These are phyloP conservation scores for Tinospora cordifolia DNA, from an alignment of 164 flowering plant genomes.

Conservation along the genomic window DNA sequence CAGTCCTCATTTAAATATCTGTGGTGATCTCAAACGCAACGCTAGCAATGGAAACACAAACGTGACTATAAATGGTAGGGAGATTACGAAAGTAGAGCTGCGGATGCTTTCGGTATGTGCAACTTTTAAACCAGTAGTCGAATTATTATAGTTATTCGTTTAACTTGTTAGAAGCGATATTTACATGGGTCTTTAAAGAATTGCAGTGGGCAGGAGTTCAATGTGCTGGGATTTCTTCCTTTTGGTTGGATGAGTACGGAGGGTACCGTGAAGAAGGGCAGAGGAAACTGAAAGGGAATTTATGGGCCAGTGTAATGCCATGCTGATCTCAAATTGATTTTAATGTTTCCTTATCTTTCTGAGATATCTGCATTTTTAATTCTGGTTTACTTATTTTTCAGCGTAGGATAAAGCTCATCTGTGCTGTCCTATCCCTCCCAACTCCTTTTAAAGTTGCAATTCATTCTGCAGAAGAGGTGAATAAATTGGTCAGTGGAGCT, in stretches of 20 bases:
- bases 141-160: background rate
- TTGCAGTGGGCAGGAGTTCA: slow-evolving; percentile 91
- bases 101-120: slow-evolving; percentile 73
- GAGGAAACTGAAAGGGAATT: slow-evolving; percentile 73
- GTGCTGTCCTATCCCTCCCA: slow-evolving; percentile 78
- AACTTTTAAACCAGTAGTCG: background rate
- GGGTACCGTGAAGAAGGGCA: slow-evolving; percentile 93
- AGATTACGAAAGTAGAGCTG: slow-evolving; percentile 79
- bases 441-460: slow-evolving; percentile 55
- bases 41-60: slow-evolving; percentile 94
- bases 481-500: slow-evolving; percentile 26
- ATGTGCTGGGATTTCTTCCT: slow-evolving; percentile 88
- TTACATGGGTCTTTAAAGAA: background rate
- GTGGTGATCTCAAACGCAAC: slow-evolving; percentile 52
- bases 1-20: slow-evolving; percentile 73
- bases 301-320: slow-evolving; percentile 67
- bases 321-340: background rate
- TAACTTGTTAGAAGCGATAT: background rate
- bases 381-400: slow-evolving; percentile 23
- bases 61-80: slow-evolving; percentile 80
- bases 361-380: background rate
- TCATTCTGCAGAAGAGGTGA: slow-evolving; percentile 42
- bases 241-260: slow-evolving; percentile 98
- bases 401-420: slow-evolving; percentile 71
- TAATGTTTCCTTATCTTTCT: background rate